These are phyloP conservation scores for Evansstolkia leycettana DNA, from an alignment of 495 filamentous ascomycete genomes.

Conservation along the genomic window DNA sequence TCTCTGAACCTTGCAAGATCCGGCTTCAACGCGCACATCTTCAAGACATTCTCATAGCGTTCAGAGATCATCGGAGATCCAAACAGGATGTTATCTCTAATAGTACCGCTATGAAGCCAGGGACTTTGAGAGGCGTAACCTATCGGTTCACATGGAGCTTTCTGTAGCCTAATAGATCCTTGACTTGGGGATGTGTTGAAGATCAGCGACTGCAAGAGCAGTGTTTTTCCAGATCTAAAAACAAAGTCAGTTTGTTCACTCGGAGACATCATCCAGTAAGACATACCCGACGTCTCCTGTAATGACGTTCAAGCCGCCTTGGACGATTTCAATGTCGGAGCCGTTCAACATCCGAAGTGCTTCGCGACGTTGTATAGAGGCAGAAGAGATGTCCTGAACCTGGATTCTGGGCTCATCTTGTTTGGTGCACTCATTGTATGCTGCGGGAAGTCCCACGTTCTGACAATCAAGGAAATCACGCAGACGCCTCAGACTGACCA, in stretches of 20 bases:
- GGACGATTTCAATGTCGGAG: neutral
- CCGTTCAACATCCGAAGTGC: neutral
- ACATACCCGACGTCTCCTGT: slow-evolving; percentile 1
- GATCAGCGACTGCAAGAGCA: neutral
- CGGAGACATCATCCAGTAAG: neutral
- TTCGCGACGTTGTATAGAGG: too few species aligned
- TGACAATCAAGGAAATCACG: neutral
- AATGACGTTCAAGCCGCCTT: neutral
- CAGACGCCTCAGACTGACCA: slow-evolving; percentile 1
- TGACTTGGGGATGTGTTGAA: neutral
- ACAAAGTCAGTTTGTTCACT: neutral
- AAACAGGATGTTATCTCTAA: slow-evolving; percentile 48
- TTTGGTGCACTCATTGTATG: too few species aligned
- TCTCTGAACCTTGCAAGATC: slow-evolving; percentile 68
- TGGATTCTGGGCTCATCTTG: too few species aligned
- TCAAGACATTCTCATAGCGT: slow-evolving; percentile 36
- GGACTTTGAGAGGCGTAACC: slow-evolving; percentile 30
- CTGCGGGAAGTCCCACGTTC: too few species aligned
- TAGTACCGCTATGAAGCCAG: slow-evolving; percentile 43
- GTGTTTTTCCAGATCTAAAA: slow-evolving; percentile 2
- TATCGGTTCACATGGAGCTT: slow-evolving; percentile 1
- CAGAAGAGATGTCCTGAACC: too few species aligned
- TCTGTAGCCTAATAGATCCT: slow-evolving; percentile 11
- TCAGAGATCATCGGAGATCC: slow-evolving; percentile 31
- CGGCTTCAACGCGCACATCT: slow-evolving; percentile 55